phyloP scores from a whole-genome alignment of 306 rosid species.

The Malus sieversii region DNA sequence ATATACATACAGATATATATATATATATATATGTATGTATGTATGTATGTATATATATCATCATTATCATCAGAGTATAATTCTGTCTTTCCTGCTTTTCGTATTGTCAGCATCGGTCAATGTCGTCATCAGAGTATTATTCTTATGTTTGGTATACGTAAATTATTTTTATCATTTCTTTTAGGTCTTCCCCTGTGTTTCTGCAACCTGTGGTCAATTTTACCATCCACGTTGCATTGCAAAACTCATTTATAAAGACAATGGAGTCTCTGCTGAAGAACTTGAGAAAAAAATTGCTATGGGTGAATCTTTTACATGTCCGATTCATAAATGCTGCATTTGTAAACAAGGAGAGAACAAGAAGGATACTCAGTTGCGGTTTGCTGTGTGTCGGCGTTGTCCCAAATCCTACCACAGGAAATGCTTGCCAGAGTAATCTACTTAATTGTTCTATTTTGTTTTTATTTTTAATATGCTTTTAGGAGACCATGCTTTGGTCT shows the following conservation, averaged over 20 bases:
- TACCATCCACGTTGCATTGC: conserved; percentile 81
- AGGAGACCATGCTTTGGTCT: neutral
- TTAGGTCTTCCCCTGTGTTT: conserved; percentile 76
- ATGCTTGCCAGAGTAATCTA: conserved; percentile 76
- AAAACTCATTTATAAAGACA: conserved; percentile 37
- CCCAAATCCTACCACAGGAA: conserved; percentile 83
- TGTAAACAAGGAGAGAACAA: conserved; percentile 78
- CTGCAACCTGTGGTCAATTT: conserved; percentile 88
- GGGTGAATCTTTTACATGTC: conserved; percentile 79
- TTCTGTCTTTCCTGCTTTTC: neutral
- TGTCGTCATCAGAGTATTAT: neutral
- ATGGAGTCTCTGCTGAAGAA: conserved; percentile 43
- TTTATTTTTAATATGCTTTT: neutral
- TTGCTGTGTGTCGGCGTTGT: conserved; percentile 96
- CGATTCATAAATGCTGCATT: conserved; percentile 65
- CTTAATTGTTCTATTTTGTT: neutral
- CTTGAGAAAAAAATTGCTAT: conserved; percentile 44
- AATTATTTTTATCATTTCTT: conserved; percentile 9
- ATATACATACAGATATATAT: no score
- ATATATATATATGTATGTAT: no score
- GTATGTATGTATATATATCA: neutral
- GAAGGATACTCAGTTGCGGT: conserved; percentile 41
- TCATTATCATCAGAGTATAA: no score
- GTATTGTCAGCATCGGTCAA: neutral
- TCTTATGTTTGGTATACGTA: neutral